Evolutionary conservation across 805 yeast species (phyloP), one percentile per base, ranked within the genome.

Genomic region (Lipomyces mesembrius): DNA sequence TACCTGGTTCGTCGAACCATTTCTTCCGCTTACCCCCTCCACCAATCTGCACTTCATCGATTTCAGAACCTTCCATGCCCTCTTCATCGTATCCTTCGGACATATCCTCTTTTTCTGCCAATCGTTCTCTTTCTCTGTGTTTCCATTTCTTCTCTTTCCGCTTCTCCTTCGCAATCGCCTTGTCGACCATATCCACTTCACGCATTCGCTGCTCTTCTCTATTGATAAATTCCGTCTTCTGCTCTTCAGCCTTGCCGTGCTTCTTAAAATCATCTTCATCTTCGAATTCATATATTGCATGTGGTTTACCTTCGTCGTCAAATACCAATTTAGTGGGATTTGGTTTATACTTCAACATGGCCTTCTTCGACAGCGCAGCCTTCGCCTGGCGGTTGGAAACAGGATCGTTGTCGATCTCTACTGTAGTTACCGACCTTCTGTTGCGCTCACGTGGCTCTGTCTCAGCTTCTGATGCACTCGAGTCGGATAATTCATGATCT

Each of bases 231-330:
- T 85, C 83, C 53, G 82, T 78, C 79, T 90, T 89, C 79, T 91
- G 96, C 9, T 76, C 79, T 61, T 80, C 81, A 1, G 93, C 92
- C 73, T 86, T 90, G 54, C 91, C 93, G 46, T 81, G 82, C 69
- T 84, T 86, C 69, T 78, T 84, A 84, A 95, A 95, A 66, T 90
- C 96, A 53, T 88, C 95, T 78, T 92, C 98, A 72, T 89, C 91
- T 76, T 91, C 92, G 67, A 95, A 82, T 79, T 94, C 98, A 75
- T 95, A 95, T 4, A 94, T 82, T 9, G 96, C 90, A 78, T 94
- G 98, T 0, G 98, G 89, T 4, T 82, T 83, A 34, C 99, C 99
- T 2, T 94, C 98, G 69, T 95, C 99, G 75, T 95, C 99, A 75
- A 94, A 95, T 63, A 85, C 83, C 72, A 94, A 77, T 76, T 92